phyloP scores from a whole-genome alignment of 768 basidiomycete genomes.

The Lentinula boryana region DNA sequence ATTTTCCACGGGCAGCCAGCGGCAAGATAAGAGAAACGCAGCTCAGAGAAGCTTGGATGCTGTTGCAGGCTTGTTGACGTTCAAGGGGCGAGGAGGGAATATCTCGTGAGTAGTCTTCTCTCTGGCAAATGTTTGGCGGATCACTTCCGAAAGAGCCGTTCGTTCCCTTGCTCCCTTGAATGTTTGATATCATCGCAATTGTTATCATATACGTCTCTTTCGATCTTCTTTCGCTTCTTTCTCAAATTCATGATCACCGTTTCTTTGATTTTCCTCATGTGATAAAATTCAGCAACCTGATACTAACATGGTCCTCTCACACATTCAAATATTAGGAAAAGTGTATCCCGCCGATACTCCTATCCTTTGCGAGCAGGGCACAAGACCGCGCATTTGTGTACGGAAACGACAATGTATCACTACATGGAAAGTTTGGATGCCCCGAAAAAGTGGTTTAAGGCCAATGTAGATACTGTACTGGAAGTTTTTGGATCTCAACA shows the following conservation, averaged over 20 bases:
- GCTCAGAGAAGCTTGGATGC: conserved; percentile 55
- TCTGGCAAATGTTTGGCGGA: background rate
- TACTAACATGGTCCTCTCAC: background rate
- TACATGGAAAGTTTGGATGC: conserved; percentile 59
- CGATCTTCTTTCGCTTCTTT: background rate
- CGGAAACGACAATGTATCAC: conserved; percentile 64
- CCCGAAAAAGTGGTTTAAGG: conserved; percentile 69
- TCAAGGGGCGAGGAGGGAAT: conserved; percentile 28
- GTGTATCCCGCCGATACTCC: conserved; percentile 45
- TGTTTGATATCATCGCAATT: background rate
- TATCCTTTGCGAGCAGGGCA: conserved; percentile 60
- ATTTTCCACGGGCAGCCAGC: conserved; percentile 39
- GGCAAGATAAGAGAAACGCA: conserved; percentile 53
- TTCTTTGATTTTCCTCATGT: background rate
- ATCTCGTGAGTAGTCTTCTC: conserved; percentile 30
- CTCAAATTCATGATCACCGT: background rate
- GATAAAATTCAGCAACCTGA: no score
- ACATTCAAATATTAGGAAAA: conserved; percentile 25
- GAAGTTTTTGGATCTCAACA: conserved; percentile 42
- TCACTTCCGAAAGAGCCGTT: background rate
- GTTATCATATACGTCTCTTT: background rate
- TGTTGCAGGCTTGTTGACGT: conserved; percentile 41
- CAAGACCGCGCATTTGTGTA: conserved; percentile 59
- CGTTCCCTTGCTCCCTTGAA: background rate
- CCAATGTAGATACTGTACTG: conserved; percentile 61